Conservation (phyloP, 352 stramenopile genomes). For the Phytophthora hybrid region DNA sequence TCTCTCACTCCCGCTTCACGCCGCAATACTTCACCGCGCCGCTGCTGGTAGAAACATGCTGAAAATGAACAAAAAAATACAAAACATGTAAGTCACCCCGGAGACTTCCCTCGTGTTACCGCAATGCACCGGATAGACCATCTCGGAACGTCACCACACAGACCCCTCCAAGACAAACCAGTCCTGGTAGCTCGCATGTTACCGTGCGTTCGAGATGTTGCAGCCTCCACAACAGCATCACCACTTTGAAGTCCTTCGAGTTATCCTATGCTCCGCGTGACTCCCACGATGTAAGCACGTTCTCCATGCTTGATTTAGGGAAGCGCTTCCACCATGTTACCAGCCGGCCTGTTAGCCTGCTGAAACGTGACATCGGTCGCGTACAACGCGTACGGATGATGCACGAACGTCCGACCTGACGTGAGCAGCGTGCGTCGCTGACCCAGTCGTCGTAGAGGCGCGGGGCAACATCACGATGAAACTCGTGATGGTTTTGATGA, state of each 20-base stretch:
- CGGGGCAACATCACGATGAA: background rate
- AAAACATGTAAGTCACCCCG: background rate
- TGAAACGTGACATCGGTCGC: too few relatives aligned
- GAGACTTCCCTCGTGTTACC: background rate
- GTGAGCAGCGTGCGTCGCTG: background rate
- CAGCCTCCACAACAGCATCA: background rate
- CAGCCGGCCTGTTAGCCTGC: background rate
- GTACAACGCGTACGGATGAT: too few relatives aligned
- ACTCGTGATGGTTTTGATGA: background rate
- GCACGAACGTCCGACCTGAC: too few relatives aligned
- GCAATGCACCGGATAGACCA: background rate
- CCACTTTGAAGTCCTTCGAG: background rate
- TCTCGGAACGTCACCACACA: background rate
- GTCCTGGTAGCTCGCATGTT: too few relatives aligned
- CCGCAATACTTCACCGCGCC: too few relatives aligned
- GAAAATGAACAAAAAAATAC: too few relatives aligned
- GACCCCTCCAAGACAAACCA: too few relatives aligned
- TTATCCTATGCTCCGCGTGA: background rate
- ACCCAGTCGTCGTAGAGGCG: constrained; percentile 4
- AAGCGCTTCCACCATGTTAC: too few relatives aligned
- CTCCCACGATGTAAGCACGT: constrained; percentile 6
- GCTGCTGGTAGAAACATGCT: too few relatives aligned
- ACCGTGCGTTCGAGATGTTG: background rate
- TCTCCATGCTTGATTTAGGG: constrained; percentile 11
- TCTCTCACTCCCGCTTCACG: too few relatives aligned